These are phyloP conservation scores for Botryotinia calthae DNA, from an alignment of 2,329 filamentous ascomycete genomes.

Conservation along the genomic window DNA sequence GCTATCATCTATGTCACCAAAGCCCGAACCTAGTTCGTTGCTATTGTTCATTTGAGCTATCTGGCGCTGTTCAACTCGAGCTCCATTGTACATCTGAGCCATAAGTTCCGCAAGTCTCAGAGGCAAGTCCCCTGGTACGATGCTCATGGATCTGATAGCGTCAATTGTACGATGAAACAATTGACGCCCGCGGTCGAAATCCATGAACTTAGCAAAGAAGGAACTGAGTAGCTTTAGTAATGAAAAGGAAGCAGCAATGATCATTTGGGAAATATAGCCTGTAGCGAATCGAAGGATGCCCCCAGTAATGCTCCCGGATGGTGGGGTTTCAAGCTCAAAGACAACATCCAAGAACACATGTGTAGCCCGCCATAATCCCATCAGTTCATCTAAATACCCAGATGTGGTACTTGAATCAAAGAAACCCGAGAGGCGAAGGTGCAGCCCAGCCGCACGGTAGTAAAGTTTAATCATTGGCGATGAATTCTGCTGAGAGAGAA, in stretches of 20 bases:
- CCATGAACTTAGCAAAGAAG: slow-evolving; percentile 70
- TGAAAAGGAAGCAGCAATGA: slow-evolving; percentile 75
- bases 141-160: slow-evolving; percentile 69
- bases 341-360: slow-evolving; percentile 63
- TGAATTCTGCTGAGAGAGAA: slow-evolving; percentile 54
- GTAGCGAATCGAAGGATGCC: slow-evolving; percentile 62
- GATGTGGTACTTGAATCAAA: slow-evolving; percentile 73
- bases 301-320: slow-evolving; percentile 43
- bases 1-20: slow-evolving; percentile 57
- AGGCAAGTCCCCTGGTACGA: slow-evolving; percentile 74
- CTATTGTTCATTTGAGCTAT: slow-evolving; percentile 42
- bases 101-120: slow-evolving; percentile 81
- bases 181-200: slow-evolving; percentile 63
- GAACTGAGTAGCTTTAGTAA: slow-evolving; percentile 76
- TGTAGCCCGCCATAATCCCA: slow-evolving; percentile 71
- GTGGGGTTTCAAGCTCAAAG: slow-evolving; percentile 54
- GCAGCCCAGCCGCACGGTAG: slow-evolving; percentile 68
- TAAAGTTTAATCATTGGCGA: slow-evolving; percentile 63
- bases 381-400: slow-evolving; percentile 70
- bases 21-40: slow-evolving; percentile 41
- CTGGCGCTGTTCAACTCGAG: slow-evolving; percentile 41
- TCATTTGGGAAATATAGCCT: slow-evolving; percentile 82
- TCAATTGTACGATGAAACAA: slow-evolving; percentile 71
- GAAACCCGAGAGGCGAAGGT: slow-evolving; percentile 75
- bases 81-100: slow-evolving; percentile 78